Conservation (phyloP, 495 filamentous ascomycete species). For the Podospora conica region DNA sequence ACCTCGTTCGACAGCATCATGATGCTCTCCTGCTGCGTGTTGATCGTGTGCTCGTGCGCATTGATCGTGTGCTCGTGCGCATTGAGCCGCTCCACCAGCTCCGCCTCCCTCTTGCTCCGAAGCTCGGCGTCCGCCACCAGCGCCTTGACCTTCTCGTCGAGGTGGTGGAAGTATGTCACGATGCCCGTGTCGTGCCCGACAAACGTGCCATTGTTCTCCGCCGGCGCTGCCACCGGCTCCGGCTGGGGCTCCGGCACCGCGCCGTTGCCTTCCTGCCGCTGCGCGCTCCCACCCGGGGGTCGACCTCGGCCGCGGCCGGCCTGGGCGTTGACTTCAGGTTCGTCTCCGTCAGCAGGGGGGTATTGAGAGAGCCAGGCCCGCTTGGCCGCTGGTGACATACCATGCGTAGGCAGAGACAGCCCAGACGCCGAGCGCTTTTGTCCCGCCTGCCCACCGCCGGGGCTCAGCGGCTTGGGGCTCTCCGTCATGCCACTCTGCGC, state of each 20-base stretch:
- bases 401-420: conserved; percentile 36
- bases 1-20: neutral
- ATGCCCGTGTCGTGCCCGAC: conserved; percentile 35
- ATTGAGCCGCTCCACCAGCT: conserved; percentile 33
- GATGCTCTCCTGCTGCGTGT: conserved; percentile 5
- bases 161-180: conserved; percentile 45
- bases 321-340: conserved; percentile 36
- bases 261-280: conserved; percentile 22
- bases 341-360: conserved; percentile 44
- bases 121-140: conserved; percentile 29
- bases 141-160: conserved; percentile 43
- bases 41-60: conserved; percentile 35
- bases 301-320: conserved; percentile 22
- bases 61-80: conserved; percentile 38
- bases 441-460: conserved; percentile 54
- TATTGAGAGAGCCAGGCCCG: conserved; percentile 36
- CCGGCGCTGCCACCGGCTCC: conserved; percentile 11
- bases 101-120: conserved; percentile 16
- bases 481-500: conserved; percentile 70
- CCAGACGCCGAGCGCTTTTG: conserved; percentile 42
- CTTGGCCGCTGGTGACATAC: conserved; percentile 28
- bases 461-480: conserved; percentile 81
- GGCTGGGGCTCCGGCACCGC: neutral
- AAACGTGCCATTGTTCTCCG: conserved; percentile 41
- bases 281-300: conserved; percentile 22